Evolutionary conservation across 768 basidiomycete species (phyloP), one percentile per base, ranked within the genome.

Genomic region (Tylopilus plumbeoviolaceoides): DNA sequence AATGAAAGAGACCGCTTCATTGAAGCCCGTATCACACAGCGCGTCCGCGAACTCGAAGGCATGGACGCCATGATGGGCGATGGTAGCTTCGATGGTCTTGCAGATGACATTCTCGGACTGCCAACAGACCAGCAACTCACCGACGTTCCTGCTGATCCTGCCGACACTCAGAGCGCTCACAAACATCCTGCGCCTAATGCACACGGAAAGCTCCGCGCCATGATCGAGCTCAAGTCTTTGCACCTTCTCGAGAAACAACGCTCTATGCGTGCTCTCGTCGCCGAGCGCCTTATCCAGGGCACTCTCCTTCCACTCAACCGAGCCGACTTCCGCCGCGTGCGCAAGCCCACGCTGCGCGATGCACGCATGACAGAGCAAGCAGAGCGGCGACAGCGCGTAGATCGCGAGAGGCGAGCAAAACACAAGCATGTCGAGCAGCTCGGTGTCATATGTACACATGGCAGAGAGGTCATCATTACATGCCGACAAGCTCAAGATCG

Each of bases 361-460:
- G 91, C 92, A 25, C 86, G 91, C 42, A 80, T 80, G 70, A 95
- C 91, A 1, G 95, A 98, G 70, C 81, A 84, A 54, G 80, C 88
- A 7, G 97, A 99, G 72, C 81, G 92, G 53, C 87, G 89, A 67
- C 97, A 98, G 66, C 86, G 95, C 27, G 77, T 81, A 12, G 95
- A 98, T 54, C 85, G 97, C 20, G 95, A 98, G 71, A 85, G 87
- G 21, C 85, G 92, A 33, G 94, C 94, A 40, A 98, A 98, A 70
- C 88, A 91, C 74, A 94, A 95, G 66, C 97, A 99, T 64, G 81
- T 95, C 64, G 94, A 95, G 58, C 94, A 98, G 63, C 87, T 99
- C 62, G 77, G 75, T 28, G 81, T 89, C 52, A 98, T 99, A 58
- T 88, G 86, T 63, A 69, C 77, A 33, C 95, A 99, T 68, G 93